phyloP scores from a whole-genome alignment of 805 yeast species.

The Wickerhamiella australiensis region DNA sequence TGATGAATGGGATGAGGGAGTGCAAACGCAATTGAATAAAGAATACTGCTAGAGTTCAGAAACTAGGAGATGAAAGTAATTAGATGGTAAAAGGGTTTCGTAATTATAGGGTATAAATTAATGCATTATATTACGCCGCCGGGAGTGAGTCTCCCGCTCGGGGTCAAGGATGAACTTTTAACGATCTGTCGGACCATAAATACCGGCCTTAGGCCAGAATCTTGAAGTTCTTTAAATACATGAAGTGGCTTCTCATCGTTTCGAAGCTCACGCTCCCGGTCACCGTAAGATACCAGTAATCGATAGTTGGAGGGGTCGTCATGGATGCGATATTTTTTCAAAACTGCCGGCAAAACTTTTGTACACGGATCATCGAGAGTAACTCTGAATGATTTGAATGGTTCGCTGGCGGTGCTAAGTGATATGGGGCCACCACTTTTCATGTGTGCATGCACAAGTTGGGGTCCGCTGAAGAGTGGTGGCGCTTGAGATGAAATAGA shows the following conservation, averaged over 20 bases:
- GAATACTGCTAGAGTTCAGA: too few species aligned
- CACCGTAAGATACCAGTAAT: constrained; percentile 79
- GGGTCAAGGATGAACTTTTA: constrained; percentile 6
- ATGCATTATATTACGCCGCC: constrained; percentile 10
- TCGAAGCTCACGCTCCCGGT: constrained; percentile 71
- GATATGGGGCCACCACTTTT: constrained; percentile 9
- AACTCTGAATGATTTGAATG: constrained; percentile 64
- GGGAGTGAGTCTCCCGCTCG: constrained; percentile 7
- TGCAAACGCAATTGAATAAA: neutral
- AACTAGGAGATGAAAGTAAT: neutral
- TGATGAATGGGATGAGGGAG: neutral
- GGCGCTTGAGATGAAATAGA: constrained; percentile 17
- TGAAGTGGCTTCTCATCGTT: constrained; percentile 80
- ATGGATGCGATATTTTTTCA: constrained; percentile 68
- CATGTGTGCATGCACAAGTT: constrained; percentile 10
- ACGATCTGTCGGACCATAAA: constrained; percentile 80
- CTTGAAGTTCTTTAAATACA: constrained; percentile 73
- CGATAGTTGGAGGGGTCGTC: constrained; percentile 85
- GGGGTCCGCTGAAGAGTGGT: constrained; percentile 13
- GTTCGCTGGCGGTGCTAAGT: constrained; percentile 36
- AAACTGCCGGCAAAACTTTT: constrained; percentile 75
- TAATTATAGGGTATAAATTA: neutral
- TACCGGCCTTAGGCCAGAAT: constrained; percentile 76
- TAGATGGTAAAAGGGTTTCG: neutral
- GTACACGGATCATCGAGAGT: constrained; percentile 86